Conservation (phyloP, 176 grass and related monocot species). For the Themeda triandra region DNA sequence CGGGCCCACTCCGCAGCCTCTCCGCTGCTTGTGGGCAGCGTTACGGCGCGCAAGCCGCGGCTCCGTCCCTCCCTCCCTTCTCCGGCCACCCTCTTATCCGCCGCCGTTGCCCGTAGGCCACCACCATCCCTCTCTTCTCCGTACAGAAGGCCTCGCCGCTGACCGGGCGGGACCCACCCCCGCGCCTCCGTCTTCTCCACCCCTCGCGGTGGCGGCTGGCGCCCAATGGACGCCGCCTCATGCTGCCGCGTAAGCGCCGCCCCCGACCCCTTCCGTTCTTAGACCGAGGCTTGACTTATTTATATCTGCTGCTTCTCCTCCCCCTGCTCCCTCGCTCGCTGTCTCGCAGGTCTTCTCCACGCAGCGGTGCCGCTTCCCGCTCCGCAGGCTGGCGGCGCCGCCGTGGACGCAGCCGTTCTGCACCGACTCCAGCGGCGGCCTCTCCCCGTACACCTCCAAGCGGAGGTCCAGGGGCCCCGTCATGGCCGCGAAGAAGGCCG, state of each 20-base stretch:
- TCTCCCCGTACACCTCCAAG: slow-evolving; percentile 43
- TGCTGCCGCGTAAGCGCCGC: slow-evolving; percentile 49
- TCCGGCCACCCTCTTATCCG: background rate
- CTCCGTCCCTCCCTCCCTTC: background rate
- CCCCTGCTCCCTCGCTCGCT: background rate
- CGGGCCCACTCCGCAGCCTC: slow-evolving; percentile 1
- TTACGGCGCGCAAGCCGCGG: background rate
- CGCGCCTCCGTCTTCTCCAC: background rate
- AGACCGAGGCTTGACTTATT: background rate
- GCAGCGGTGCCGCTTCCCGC: slow-evolving; percentile 44
- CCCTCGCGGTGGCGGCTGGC: slow-evolving; percentile 2
- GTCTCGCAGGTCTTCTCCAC: slow-evolving; percentile 50
- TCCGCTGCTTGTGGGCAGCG: background rate
- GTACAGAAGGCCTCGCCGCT: slow-evolving; percentile 25
- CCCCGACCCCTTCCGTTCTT: background rate
- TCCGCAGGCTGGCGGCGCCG: slow-evolving; percentile 37
- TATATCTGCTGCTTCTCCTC: background rate
- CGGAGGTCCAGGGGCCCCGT: slow-evolving; percentile 74
- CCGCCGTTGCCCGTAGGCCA: slow-evolving; percentile 17
- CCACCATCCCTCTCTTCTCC: background rate
- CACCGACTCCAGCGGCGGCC: slow-evolving; percentile 22
- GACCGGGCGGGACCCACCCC: background rate
- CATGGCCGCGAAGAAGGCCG: slow-evolving; percentile 90
- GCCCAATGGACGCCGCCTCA: slow-evolving; percentile 64
- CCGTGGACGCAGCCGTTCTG: slow-evolving; percentile 30